Evolutionary conservation across 148 eudicot genomes (phyloP).

Genomic region (Rhododendron ovatum): DNA sequence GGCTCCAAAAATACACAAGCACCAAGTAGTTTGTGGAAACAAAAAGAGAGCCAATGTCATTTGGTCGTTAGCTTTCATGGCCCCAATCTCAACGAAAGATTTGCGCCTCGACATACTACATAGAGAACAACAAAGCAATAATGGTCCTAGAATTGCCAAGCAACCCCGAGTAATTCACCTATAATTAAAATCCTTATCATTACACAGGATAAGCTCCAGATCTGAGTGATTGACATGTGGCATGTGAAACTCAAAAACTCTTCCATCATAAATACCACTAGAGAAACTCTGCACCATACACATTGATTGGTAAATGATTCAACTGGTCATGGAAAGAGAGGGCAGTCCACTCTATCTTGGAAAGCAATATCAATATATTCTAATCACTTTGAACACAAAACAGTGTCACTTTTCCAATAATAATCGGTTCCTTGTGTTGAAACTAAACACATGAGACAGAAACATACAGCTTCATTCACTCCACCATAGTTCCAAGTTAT

Average conservation of each 20-base stretch:
- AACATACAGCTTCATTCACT: background rate
- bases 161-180: background rate
- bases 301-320: background rate
- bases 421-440: background rate
- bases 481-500: background rate
- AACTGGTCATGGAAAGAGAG: too few relatives aligned
- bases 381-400: background rate
- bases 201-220: background rate
- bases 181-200: background rate
- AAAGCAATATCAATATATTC: background rate
- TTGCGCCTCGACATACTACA: background rate
- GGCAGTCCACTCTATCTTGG: background rate
- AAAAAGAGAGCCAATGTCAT: background rate
- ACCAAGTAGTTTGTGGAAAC: background rate
- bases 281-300: background rate
- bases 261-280: background rate
- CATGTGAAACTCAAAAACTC: background rate
- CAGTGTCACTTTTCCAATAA: too few relatives aligned
- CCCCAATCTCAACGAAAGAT: background rate
- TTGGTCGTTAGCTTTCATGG: background rate
- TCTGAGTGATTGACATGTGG: background rate
- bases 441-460: background rate
- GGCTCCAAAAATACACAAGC: background rate
- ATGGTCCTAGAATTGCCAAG: background rate
- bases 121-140: background rate